Evolutionary conservation across 1,284 basidiomycete genomes (phyloP).

Genomic region (Mycena sp.): DNA sequence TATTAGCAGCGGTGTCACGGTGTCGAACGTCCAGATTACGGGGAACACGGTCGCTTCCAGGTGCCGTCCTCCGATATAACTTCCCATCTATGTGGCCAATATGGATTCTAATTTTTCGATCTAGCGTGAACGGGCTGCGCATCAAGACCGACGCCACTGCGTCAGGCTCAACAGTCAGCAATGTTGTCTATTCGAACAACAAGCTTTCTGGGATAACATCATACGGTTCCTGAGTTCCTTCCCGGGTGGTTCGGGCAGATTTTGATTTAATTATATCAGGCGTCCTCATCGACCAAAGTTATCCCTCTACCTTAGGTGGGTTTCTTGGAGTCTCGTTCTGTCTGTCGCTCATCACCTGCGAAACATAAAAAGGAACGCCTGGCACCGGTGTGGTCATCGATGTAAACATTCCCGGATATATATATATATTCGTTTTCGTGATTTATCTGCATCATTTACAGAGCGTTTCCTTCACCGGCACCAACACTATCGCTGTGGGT

Average conservation of each 20-base stretch:
- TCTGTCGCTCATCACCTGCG: too few relatives aligned
- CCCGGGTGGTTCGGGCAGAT: too few relatives aligned
- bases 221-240: too few relatives aligned
- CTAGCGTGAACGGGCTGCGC: conserved; percentile 18
- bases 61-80: conserved; percentile 42
- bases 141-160: conserved; percentile 21
- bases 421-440: not conserved
- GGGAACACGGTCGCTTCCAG: conserved; percentile 55
- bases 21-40: conserved; percentile 56
- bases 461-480: conserved; percentile 22
- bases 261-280: too few relatives aligned
- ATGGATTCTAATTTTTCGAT: not conserved
- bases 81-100: not conserved
- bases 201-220: conserved; percentile 16
- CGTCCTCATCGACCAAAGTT: conserved; percentile 58
- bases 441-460: not conserved
- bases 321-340: not conserved
- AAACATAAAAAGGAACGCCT: too few relatives aligned
- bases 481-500: conserved; percentile 22
- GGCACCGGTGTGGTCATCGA: conserved; percentile 53
- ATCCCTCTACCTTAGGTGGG: conserved; percentile 43
- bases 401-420: not conserved
- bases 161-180: conserved; percentile 24
- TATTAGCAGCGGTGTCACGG: conserved; percentile 51
- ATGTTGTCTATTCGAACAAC: conserved; percentile 17